These are phyloP conservation scores for Dryas integrifolia DNA, from an alignment of 331 rosid genomes.

Conservation along the genomic window DNA sequence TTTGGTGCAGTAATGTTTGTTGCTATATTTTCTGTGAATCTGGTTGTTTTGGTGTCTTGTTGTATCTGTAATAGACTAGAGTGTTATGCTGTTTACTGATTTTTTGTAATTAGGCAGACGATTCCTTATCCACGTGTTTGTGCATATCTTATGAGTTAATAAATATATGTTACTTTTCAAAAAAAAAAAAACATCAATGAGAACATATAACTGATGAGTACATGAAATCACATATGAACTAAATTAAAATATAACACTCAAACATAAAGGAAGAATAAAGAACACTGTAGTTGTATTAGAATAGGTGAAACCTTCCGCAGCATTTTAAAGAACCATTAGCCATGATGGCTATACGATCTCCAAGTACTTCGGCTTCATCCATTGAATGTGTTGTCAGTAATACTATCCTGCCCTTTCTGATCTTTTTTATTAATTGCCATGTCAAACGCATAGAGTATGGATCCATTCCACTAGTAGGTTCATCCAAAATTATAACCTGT, in stretches of 20 bases:
- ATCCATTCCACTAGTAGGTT: conserved; percentile 99
- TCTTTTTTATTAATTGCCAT: conserved; percentile 92
- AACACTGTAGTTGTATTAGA: neutral
- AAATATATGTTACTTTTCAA: too few species aligned
- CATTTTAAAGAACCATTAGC: conserved; percentile 94
- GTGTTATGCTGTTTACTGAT: too few species aligned
- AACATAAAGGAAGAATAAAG: neutral
- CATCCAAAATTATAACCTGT: conserved; percentile 92
- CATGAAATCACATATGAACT: neutral
- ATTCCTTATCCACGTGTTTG: too few species aligned
- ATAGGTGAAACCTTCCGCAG: conserved; percentile 74
- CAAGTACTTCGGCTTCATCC: conserved; percentile 99
- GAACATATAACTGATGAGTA: neutral
- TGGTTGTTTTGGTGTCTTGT: too few species aligned
- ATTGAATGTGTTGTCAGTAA: conserved; percentile 94
- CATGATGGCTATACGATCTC: conserved; percentile 98
- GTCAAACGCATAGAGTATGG: conserved; percentile 98
- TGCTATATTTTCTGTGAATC: too few species aligned
- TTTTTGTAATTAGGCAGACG: too few species aligned
- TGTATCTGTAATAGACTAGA: too few species aligned
- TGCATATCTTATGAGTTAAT: too few species aligned
- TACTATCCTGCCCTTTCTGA: conserved; percentile 89
- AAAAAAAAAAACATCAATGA: neutral
- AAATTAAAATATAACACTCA: neutral
- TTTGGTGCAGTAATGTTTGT: too few species aligned